phyloP scores from a whole-genome alignment of 345 rosid species.

The Citrus glauca region DNA sequence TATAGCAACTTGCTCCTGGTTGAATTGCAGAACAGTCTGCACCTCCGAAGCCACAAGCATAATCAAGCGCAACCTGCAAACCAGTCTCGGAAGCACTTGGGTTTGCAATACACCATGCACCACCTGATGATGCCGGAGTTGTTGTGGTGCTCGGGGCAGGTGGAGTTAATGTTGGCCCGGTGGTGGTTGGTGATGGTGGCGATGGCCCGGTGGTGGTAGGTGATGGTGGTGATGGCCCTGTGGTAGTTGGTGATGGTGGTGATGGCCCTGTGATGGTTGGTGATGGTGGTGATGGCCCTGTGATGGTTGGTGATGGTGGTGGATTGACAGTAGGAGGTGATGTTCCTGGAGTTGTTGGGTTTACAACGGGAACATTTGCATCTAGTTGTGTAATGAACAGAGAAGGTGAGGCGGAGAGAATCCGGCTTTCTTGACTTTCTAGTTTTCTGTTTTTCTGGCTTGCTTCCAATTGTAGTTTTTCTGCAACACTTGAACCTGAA shows the following conservation, averaged over 20 bases:
- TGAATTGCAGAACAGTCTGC: slow-evolving; percentile 86
- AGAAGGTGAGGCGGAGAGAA: slow-evolving; percentile 23
- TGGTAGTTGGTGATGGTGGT: slow-evolving; percentile 16
- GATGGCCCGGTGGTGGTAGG: slow-evolving; percentile 24
- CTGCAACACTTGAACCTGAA: slow-evolving; percentile 49
- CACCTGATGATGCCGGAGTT: slow-evolving; percentile 41
- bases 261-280: slow-evolving; percentile 25
- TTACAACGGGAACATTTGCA: slow-evolving; percentile 52
- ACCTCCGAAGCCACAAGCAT: slow-evolving; percentile 94
- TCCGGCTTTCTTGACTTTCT: slow-evolving; percentile 23
- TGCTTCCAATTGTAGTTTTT: slow-evolving; percentile 28
- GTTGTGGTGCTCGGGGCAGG: slow-evolving; percentile 31
- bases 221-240: slow-evolving; percentile 18
- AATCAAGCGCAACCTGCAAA: slow-evolving; percentile 92
- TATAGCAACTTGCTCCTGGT: slow-evolving; percentile 66
- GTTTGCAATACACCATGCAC: slow-evolving; percentile 78
- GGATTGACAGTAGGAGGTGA: slow-evolving; percentile 43
- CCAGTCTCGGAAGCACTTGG: slow-evolving; percentile 72
- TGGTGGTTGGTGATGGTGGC: slow-evolving; percentile 31
- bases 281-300: too few species aligned
- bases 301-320: too few species aligned
- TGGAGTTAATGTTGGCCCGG: slow-evolving; percentile 17
- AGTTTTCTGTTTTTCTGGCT: slow-evolving; percentile 18
- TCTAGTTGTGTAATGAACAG: slow-evolving; percentile 29
- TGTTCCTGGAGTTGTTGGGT: slow-evolving; percentile 65